Conservation (phyloP, 1,284 basidiomycete species). For the Caloboletus firmus region DNA sequence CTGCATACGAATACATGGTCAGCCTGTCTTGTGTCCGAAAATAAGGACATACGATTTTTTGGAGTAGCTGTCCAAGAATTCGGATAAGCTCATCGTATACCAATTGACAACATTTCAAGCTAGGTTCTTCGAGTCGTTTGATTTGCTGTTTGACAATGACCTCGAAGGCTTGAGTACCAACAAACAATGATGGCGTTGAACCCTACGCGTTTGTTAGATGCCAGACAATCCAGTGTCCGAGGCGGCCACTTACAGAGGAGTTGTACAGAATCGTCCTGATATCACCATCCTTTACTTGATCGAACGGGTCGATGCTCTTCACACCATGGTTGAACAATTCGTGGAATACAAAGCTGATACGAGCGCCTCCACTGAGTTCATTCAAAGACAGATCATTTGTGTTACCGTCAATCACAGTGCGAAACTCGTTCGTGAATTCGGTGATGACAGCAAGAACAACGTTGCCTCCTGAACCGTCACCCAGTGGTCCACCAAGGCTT, state of each 20-base stretch:
- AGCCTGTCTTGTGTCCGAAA: background rate
- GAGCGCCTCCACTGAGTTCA: constrained; percentile 94
- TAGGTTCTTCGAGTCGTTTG: constrained; percentile 91
- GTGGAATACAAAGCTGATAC: constrained; percentile 98
- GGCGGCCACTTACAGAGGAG: constrained; percentile 69
- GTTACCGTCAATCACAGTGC: constrained; percentile 95
- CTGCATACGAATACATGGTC: constrained; percentile 43
- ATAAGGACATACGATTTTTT: constrained; percentile 73
- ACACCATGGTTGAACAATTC: constrained; percentile 97
- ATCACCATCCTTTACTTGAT: constrained; percentile 97
- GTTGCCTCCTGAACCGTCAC: constrained; percentile 83
- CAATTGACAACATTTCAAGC: constrained; percentile 89
- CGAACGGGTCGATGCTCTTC: constrained; percentile 95
- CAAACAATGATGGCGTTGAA: constrained; percentile 94
- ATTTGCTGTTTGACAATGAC: constrained; percentile 99
- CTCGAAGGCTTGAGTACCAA: constrained; percentile 95
- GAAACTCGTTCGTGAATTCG: constrained; percentile 96
- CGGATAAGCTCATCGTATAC: constrained; percentile 97
- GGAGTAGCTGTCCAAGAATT: constrained; percentile 87
- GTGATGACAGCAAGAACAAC: constrained; percentile 95
- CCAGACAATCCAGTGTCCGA: background rate
- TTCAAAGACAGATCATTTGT: constrained; percentile 93
- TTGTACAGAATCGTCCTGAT: constrained; percentile 96
- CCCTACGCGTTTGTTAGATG: constrained; percentile 51
- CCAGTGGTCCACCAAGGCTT: constrained; percentile 84